A percentile compares a stretch with the other conserved stretches of the same genome.
Conservation (phyloP, 106 monocot species). For the Amphibolis antarctica region DNA sequence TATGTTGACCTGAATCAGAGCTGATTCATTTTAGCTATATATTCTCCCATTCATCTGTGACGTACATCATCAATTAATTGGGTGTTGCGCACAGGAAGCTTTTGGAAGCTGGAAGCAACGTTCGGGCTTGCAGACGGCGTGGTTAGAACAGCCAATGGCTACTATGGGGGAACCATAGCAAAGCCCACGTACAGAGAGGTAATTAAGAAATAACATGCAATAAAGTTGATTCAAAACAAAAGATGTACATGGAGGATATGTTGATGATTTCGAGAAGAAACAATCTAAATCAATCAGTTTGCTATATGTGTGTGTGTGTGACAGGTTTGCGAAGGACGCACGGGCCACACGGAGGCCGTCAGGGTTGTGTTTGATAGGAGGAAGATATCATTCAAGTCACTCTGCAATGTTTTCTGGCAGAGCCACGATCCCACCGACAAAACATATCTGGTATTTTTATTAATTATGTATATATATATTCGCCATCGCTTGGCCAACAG, state of each 20-base stretch:
- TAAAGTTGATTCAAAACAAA: too few relatives aligned
- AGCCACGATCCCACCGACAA: conserved; percentile 51
- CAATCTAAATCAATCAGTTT: background rate
- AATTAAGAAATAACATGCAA: background rate
- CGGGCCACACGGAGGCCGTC: conserved; percentile 43
- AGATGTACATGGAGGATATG: too few relatives aligned
- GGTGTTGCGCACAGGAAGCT: conserved; percentile 13
- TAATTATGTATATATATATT: too few relatives aligned
- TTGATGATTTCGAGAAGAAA: background rate
- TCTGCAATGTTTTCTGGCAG: conserved; percentile 32
- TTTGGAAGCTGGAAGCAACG: conserved; percentile 32
- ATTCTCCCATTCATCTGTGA: background rate
- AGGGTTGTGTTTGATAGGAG: conserved; percentile 29
- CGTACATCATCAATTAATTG: background rate
- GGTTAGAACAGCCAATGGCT: conserved; percentile 29
- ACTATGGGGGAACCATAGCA: conserved; percentile 24
- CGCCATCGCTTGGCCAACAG: too few relatives aligned
- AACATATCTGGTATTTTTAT: conserved; percentile 25
- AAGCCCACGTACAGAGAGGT: conserved; percentile 39
- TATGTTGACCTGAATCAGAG: background rate
- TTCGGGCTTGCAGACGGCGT: conserved; percentile 27
- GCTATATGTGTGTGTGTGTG: background rate
- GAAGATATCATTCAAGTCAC: conserved; percentile 16
- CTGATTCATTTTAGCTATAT: background rate
- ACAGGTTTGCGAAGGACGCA: conserved; percentile 25